These are phyloP conservation scores for Chaetomiaceae sp. DNA, from an alignment of 2,329 filamentous ascomycete genomes.

Conservation along the genomic window DNA sequence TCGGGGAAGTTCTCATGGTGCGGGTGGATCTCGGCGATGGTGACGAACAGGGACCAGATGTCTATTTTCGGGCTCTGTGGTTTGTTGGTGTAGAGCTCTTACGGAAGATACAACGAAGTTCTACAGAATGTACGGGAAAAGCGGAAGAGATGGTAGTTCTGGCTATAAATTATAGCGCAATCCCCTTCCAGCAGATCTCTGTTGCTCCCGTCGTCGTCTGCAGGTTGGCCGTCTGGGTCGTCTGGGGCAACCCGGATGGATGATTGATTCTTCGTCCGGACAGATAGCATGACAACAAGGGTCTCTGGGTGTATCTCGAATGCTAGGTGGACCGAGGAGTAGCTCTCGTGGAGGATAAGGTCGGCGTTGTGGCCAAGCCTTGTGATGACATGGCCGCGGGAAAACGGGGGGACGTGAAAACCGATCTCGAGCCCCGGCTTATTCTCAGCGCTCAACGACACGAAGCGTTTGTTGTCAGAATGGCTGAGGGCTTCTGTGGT, in stretches of 20 bases:
- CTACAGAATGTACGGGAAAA: constrained; percentile 8
- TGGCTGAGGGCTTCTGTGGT: neutral
- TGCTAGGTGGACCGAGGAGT: constrained; percentile 47
- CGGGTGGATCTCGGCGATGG: constrained; percentile 9
- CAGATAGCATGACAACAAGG: neutral
- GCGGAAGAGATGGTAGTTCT: neutral
- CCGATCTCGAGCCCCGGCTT: neutral
- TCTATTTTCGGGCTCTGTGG: constrained; percentile 24
- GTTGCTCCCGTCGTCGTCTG: neutral
- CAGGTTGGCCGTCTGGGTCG: too few relatives aligned
- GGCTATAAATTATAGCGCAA: constrained; percentile 6
- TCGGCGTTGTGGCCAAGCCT: neutral
- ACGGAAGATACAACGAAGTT: constrained; percentile 21
- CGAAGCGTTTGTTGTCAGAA: neutral
- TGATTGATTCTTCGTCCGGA: neutral
- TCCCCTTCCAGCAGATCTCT: constrained; percentile 28
- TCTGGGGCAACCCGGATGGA: neutral
- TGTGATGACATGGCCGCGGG: neutral
- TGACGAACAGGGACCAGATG: constrained; percentile 30
- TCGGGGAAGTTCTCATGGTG: neutral
- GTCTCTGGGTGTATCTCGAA: constrained; percentile 2
- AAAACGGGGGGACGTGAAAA: neutral
- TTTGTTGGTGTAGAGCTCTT: constrained; percentile 17
- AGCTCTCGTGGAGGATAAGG: constrained; percentile 6
- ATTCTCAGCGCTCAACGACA: neutral